phyloP scores from a whole-genome alignment of 192 early-diverging fungal species.

The Coemansia sp. region DNA sequence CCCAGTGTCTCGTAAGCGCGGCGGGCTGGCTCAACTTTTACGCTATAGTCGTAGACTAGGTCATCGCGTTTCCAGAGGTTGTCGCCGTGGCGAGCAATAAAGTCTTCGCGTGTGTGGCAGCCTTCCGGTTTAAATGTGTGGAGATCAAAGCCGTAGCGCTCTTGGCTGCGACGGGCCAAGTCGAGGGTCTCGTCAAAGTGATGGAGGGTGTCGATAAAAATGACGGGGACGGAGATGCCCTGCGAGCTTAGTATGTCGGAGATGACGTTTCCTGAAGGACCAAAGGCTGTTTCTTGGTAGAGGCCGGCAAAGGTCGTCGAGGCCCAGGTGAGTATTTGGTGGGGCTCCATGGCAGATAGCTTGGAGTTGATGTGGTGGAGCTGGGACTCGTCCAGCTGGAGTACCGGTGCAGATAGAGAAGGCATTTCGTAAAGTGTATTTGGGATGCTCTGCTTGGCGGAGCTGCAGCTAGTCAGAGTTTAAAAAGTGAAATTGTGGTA shows the following conservation, averaged over 20 bases:
- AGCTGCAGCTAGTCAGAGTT: not conserved
- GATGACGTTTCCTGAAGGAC: slow-evolving; percentile 85
- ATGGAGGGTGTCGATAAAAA: slow-evolving; percentile 94
- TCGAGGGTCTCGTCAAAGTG: slow-evolving; percentile 92
- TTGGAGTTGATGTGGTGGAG: slow-evolving; percentile 74
- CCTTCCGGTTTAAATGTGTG: slow-evolving; percentile 74
- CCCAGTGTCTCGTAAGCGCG: slow-evolving; percentile 76
- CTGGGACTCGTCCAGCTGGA: slow-evolving; percentile 45
- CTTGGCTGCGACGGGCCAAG: slow-evolving; percentile 64
- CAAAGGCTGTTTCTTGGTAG: slow-evolving; percentile 94
- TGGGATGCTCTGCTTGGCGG: not conserved
- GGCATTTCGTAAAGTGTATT: slow-evolving; percentile 21
- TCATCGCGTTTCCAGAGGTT: slow-evolving; percentile 82
- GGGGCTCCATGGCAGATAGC: slow-evolving; percentile 65
- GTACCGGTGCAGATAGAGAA: slow-evolving; percentile 29
- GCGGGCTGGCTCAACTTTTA: slow-evolving; percentile 91
- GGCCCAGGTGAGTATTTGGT: slow-evolving; percentile 88
- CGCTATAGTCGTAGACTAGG: slow-evolving; percentile 80
- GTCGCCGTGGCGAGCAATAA: slow-evolving; percentile 71
- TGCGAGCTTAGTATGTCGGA: slow-evolving; percentile 81
- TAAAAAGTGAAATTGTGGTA: not conserved
- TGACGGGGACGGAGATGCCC: slow-evolving; percentile 61
- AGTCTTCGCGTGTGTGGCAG: slow-evolving; percentile 61
- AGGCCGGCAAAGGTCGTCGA: slow-evolving; percentile 72
- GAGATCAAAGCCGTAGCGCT: slow-evolving; percentile 67